Evolutionary conservation across 2,329 filamentous ascomycete genomes (phyloP), one percentile per base, ranked within the genome.

Genomic region (Xylariomycetidae sp.): DNA sequence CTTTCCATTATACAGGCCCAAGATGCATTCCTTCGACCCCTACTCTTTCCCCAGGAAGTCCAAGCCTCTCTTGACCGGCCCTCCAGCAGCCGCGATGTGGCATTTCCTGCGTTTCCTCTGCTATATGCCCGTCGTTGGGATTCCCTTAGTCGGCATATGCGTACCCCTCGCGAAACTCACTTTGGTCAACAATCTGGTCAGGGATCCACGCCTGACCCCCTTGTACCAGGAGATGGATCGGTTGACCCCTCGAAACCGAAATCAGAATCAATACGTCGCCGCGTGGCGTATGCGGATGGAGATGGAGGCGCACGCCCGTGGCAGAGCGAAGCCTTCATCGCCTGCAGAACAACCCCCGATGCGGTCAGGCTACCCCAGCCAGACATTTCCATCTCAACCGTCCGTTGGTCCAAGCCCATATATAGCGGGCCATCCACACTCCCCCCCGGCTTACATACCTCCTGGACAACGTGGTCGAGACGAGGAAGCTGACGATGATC

Each of bases 1-100:
- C 5, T 68, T 69, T 42, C 63, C 64, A 12, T 53, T 68, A 25
- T 61, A 55, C 46, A 53, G 47, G 23, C 61, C 63, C 3, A 55
- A 58, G 27, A 44, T 49, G 23, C 30, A 36, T 14, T 45, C 29
- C 18, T 57, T 60, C 23, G 46, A 58, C 33, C 57, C 59, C 7
- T 19, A 33, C 19, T 32, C 37, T 10, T 63, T 62, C 27, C 58
- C 60, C 4, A 30, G 34, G 5, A 40, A 34, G 25, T 25, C 27
- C 3, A 12, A 35, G 13, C 44, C 48, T 4, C 18, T 56, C n/a
- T 25, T 58, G 2, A 48, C 40, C 3, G 59, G 58, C 4, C 28
- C 9, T 1, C 24, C n/a, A 0, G 56, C 61, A 5, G 38, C 31
- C 16, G 12, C 25, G 12, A 32, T 47, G 14, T 68, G 65, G 65